phyloP scores from a whole-genome alignment of 1,284 basidiomycete genomes.

The Trichosporon inkin region DNA sequence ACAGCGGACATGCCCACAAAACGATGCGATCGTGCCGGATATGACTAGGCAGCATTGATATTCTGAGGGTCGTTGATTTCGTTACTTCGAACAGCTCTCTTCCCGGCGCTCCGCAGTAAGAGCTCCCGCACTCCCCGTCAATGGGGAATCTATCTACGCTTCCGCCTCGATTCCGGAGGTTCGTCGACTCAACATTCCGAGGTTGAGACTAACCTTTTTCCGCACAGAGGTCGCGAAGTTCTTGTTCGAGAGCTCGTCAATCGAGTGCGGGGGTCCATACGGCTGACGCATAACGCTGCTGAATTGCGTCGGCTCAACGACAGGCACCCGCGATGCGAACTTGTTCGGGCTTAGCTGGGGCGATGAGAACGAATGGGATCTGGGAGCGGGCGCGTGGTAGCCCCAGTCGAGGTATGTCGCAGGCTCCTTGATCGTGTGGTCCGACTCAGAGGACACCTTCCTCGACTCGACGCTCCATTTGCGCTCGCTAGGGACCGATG shows the following conservation, averaged over 20 bases:
- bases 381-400: constrained; percentile 18
- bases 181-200: constrained; percentile 37
- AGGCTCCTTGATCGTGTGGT: constrained; percentile 20
- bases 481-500: constrained; percentile 7
- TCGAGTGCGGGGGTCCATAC: constrained; percentile 74
- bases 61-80: not conserved
- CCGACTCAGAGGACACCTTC: constrained; percentile 20
- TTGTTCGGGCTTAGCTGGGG: constrained; percentile 5
- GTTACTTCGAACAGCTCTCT: not conserved
- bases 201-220: constrained; percentile 33
- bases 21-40: not conserved
- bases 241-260: constrained; percentile 78
- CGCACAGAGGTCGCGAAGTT: constrained; percentile 63
- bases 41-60: not conserved
- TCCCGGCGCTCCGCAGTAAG: no score
- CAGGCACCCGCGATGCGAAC: not conserved
- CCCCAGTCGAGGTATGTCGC: constrained; percentile 22
- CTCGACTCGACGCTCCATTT: constrained; percentile 1
- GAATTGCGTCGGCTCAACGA: not conserved
- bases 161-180: constrained; percentile 16
- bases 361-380: constrained; percentile 23
- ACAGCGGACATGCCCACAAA: not conserved
- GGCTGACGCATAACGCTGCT: constrained; percentile 63
- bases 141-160: not conserved
- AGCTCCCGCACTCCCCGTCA: not conserved